Conservation (phyloP, 306 rosid genomes). For the Cicer yamashitae region DNA sequence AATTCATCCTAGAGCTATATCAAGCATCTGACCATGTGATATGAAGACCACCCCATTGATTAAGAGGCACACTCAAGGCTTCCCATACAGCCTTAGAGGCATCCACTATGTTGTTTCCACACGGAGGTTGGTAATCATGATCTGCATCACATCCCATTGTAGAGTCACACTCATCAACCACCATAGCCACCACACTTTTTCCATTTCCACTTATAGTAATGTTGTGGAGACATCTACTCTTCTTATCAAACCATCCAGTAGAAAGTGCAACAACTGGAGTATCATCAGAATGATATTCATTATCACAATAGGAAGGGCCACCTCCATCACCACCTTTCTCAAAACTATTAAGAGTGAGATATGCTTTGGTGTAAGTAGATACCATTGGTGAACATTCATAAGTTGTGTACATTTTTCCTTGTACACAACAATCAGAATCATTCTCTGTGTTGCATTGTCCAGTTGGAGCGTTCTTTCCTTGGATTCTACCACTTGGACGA, state of each 20-base stretch:
- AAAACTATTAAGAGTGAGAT: conserved; percentile 55
- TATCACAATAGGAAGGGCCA: conserved; percentile 56
- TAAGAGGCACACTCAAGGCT: conserved; percentile 32
- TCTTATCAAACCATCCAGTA: conserved; percentile 53
- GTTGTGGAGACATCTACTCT: conserved; percentile 48
- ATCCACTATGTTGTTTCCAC: conserved; percentile 56
- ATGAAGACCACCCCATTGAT: conserved; percentile 34
- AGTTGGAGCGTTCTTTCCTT: conserved; percentile 40
- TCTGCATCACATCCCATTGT: conserved; percentile 55
- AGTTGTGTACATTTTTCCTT: conserved; percentile 45
- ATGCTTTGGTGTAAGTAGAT: conserved; percentile 43
- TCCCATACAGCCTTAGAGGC: conserved; percentile 49
- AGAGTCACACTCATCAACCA: conserved; percentile 65
- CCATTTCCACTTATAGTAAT: conserved; percentile 52
- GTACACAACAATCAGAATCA: conserved; percentile 49
- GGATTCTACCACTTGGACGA: conserved; percentile 34
- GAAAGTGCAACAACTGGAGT: conserved; percentile 50
- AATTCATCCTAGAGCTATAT: background rate
- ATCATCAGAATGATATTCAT: conserved; percentile 45
- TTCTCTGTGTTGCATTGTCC: conserved; percentile 55
- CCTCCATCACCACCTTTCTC: conserved; percentile 58
- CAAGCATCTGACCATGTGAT: conserved; percentile 42
- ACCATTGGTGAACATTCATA: conserved; percentile 54
- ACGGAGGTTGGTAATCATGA: conserved; percentile 55
- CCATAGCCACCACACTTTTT: conserved; percentile 54